Evolutionary conservation across 148 eudicot species (phyloP), one percentile per base, ranked within the genome.

Genomic region (Silene uniflora): DNA sequence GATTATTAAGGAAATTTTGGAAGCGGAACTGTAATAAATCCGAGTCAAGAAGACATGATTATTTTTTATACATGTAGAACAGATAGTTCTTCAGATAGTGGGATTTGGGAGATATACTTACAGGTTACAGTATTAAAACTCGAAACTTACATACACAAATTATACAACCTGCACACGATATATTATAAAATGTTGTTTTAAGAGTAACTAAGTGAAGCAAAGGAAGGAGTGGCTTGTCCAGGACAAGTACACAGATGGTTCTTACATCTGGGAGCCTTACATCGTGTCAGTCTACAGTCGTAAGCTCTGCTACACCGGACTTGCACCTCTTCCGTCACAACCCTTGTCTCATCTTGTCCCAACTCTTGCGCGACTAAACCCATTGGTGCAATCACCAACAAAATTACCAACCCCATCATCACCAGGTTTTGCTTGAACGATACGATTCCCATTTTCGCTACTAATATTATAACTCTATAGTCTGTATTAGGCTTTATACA

Each of bases 221-320:
- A 62, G 32, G n/a, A 2, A 13, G 5, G 44, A 6, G 9, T 7
- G 44, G 9, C 21, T 58, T 35, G 55, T 6, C 27, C 49, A 25
- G 79, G 74, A 64, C 74, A 77, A 6, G 49, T 70, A 55, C 79
- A 77, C 16, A 58, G 14, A 46, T 52, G 46, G 10, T 77, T 25
- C 35, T 13, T 14, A 47, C 79, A 77, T 32, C 18, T 17, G 7
- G 75, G 74, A 11, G 79, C 22, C 12, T 25, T 21, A 24, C 71
- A 62, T 11, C 14, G 10, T 44, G 75, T 77, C 7, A 71, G 75
- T 61, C 80, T 62, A 67, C 80, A 77, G 35, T 77, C 75, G 27
- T 77, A 77, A 47, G 70, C 69, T 24, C 27, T 21, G 13, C 11
- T 24, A 69, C 79, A 77, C 5, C 61, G 16, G 4, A 46, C 21